Evolutionary conservation across 345 rosid genomes (phyloP).

Genomic region (Eucalyptus polybractea): DNA sequence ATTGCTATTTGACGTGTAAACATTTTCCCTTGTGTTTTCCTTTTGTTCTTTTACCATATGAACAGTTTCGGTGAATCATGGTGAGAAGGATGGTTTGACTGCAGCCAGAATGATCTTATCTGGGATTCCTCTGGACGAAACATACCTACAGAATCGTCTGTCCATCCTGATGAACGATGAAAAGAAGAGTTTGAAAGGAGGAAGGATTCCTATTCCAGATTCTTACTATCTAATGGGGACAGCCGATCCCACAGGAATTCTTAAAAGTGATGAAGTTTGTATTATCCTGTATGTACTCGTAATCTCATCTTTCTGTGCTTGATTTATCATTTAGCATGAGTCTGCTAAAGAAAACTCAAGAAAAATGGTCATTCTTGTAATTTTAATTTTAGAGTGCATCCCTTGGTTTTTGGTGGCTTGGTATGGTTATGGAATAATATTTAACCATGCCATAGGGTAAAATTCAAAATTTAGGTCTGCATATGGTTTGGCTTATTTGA

Average conservation of each 20-base stretch:
- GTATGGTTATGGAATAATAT: neutral
- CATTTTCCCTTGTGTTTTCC: neutral
- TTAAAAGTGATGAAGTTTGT: conserved; percentile 64
- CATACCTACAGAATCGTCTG: conserved; percentile 35
- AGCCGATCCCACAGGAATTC: conserved; percentile 58
- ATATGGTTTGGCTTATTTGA: neutral
- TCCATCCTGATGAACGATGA: conserved; percentile 23
- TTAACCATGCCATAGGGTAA: neutral
- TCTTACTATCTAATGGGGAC: conserved; percentile 85
- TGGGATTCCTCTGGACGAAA: conserved; percentile 65
- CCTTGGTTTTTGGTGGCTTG: neutral
- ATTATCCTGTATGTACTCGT: conserved; percentile 47
- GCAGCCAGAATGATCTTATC: conserved; percentile 41
- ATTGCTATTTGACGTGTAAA: neutral
- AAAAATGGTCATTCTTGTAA: neutral
- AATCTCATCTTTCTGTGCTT: neutral
- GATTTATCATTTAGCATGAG: neutral
- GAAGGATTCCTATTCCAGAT: conserved; percentile 51
- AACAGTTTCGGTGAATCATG: conserved; percentile 34
- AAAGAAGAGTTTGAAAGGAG: conserved; percentile 39
- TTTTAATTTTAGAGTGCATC: neutral
- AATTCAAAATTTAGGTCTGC: neutral
- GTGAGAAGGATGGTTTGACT: conserved; percentile 35
- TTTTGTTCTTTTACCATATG: neutral
- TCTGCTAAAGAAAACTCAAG: neutral